phyloP scores from a whole-genome alignment of 1,139 yeast species.

The Pichia sp. region DNA sequence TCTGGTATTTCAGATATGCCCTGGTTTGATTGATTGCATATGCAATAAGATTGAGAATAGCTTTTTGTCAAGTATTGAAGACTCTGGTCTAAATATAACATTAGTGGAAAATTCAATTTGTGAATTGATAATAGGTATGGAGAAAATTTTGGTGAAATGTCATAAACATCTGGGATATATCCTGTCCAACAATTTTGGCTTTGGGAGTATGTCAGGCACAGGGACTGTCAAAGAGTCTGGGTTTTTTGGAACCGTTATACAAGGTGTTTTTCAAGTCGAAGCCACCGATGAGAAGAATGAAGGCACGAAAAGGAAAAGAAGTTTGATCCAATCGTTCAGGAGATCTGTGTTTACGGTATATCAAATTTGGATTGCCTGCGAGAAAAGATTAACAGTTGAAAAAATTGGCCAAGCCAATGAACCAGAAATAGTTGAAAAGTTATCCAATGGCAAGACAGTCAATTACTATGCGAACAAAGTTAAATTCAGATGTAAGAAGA shows the following conservation, averaged over 20 bases:
- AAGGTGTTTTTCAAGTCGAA: constrained; percentile 83
- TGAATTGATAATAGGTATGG: constrained; percentile 59
- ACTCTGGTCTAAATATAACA: constrained; percentile 15
- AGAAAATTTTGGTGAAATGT: constrained; percentile 56
- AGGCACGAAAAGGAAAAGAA: constrained; percentile 50
- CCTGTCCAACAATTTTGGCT: constrained; percentile 24
- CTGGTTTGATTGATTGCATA: constrained; percentile 47
- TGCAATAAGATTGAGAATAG: constrained; percentile 40
- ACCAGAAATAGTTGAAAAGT: neutral
- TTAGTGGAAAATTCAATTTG: constrained; percentile 46
- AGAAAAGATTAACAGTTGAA: constrained; percentile 37
- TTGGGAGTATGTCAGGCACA: constrained; percentile 22
- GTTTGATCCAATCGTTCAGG: constrained; percentile 59
- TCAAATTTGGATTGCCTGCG: constrained; percentile 74
- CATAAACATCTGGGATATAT: constrained; percentile 46
- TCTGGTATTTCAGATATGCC: constrained; percentile 45
- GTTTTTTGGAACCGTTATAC: constrained; percentile 71
- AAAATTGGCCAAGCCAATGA: constrained; percentile 13
- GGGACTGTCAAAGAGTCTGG: constrained; percentile 38
- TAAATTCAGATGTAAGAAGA: constrained; percentile 65
- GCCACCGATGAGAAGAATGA: constrained; percentile 55
- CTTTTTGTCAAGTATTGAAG: constrained; percentile 4
- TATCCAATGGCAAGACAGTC: constrained; percentile 37
- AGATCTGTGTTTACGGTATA: constrained; percentile 54
- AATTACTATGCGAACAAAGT: constrained; percentile 61